These are phyloP conservation scores for Trichopus zeylanicus DNA, from an alignment of 116 monocot species.

Conservation along the genomic window DNA sequence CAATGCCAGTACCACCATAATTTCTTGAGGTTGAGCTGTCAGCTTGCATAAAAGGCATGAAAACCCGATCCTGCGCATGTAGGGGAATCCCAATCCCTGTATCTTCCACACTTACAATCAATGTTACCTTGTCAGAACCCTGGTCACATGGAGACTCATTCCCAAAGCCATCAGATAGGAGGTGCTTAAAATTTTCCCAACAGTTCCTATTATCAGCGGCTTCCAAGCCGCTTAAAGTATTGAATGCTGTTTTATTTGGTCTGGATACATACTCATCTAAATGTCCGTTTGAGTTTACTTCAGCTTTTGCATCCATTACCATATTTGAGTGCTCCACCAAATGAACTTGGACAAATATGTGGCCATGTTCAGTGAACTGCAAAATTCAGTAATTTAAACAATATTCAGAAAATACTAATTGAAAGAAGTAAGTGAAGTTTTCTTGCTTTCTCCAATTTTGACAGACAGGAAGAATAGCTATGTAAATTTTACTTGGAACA, in stretches of 20 bases:
- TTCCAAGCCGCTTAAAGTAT: slow-evolving; percentile 80
- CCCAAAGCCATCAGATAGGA: slow-evolving; percentile 31
- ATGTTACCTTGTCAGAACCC: slow-evolving; percentile 28
- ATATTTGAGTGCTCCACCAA: slow-evolving; percentile 47
- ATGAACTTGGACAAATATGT: slow-evolving; percentile 93
- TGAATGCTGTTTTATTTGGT: slow-evolving; percentile 12
- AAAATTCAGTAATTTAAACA: no score
- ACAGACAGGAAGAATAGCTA: background rate
- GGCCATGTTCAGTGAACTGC: slow-evolving; percentile 91
- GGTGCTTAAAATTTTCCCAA: slow-evolving; percentile 74
- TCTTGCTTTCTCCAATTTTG: background rate
- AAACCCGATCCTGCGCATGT: slow-evolving; percentile 81
- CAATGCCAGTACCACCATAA: slow-evolving; percentile 98
- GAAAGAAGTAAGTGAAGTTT: no score
- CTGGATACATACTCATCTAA: slow-evolving; percentile 13
- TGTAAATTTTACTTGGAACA: no score
- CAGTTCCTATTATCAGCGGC: slow-evolving; percentile 72
- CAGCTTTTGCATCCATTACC: slow-evolving; percentile 23
- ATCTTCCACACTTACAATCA: slow-evolving; percentile 81
- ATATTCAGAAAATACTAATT: no score
- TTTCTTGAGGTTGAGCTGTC: slow-evolving; percentile 96
- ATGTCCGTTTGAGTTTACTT: slow-evolving; percentile 18
- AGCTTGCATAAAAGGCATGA: slow-evolving; percentile 96
- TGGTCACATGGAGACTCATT: slow-evolving; percentile 14
- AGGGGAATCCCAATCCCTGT: slow-evolving; percentile 91